A percentile compares a stretch with the other conserved stretches of the same genome.
These are phyloP conservation scores for Dactylellina haptotyla DNA, from an alignment of 2,329 filamentous ascomycete species.

Conservation along the genomic window DNA sequence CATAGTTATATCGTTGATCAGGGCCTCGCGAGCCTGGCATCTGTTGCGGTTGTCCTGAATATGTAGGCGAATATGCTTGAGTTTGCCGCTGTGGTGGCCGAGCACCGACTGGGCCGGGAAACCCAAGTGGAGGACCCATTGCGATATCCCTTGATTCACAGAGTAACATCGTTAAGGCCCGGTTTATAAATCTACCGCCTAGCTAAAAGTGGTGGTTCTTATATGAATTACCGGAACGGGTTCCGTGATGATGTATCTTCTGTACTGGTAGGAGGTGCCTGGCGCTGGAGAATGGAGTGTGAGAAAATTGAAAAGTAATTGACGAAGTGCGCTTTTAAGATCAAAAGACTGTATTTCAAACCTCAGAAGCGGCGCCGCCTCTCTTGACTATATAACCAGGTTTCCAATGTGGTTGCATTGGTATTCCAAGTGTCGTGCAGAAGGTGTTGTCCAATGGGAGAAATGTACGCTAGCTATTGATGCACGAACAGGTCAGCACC, in stretches of 20 bases:
- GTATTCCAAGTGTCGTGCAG: neutral
- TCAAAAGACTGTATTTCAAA: constrained; percentile 19
- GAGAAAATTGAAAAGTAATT: neutral
- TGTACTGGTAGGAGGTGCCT: constrained; percentile 18
- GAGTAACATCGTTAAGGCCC: constrained; percentile 54
- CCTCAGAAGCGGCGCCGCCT: constrained; percentile 32
- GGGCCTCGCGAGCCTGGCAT: constrained; percentile 18
- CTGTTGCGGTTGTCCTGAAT: constrained; percentile 36
- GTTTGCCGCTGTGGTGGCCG: constrained; percentile 35
- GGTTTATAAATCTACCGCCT: constrained; percentile 40
- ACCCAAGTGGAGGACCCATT: constrained; percentile 51
- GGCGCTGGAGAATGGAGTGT: constrained; percentile 19
- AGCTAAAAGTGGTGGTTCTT: constrained; percentile 41
- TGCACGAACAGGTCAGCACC: no score
- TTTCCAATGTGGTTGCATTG: constrained; percentile 36
- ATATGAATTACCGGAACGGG: constrained; percentile 49
- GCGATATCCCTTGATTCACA: constrained; percentile 54
- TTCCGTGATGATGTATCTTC: constrained; percentile 29
- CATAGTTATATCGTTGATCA: constrained; percentile 46
- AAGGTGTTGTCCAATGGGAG: neutral
- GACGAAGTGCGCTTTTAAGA: neutral
- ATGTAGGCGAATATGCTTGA: constrained; percentile 22
- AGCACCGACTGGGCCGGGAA: constrained; percentile 34
- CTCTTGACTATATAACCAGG: constrained; percentile 37
- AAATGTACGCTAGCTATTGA: no score